Conservation (phyloP, 2,329 filamentous ascomycete species). For the Penicillium capsulatum region DNA sequence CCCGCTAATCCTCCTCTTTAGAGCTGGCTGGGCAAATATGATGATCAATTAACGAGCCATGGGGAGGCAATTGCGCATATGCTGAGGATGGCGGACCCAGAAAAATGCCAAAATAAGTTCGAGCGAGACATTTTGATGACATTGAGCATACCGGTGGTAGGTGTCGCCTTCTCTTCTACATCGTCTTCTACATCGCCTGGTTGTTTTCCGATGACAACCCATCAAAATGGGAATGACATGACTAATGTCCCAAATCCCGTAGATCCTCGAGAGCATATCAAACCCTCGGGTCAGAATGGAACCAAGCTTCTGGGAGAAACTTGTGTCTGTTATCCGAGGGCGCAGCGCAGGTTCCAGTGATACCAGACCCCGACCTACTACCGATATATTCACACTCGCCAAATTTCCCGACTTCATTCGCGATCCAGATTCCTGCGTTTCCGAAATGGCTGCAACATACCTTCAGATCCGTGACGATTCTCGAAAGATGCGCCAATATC, state of each 20-base stretch:
- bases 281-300: conserved; percentile 19
- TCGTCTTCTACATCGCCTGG: no score
- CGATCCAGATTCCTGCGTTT: conserved; percentile 11
- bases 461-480: conserved; percentile 13
- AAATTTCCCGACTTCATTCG: conserved; percentile 15
- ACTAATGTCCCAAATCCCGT: not conserved
- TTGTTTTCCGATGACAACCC: no score
- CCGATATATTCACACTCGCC: conserved; percentile 7
- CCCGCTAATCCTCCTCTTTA: no score
- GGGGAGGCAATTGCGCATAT: conserved; percentile 21
- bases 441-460: conserved; percentile 16
- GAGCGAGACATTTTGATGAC: conserved; percentile 20
- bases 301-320: conserved; percentile 16
- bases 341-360: not conserved
- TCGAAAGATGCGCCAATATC: conserved; percentile 7
- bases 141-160: conserved; percentile 22
- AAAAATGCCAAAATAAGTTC: conserved; percentile 15
- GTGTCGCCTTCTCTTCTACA: no score
- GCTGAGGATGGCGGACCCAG: conserved; percentile 13
- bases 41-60: conserved; percentile 17
- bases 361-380: conserved; percentile 1
- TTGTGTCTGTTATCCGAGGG: conserved; percentile 2
- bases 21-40: conserved; percentile 22
- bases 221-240: not conserved
- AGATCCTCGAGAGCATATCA: conserved; percentile 23